Evolutionary conservation across 2,329 filamentous ascomycete genomes (phyloP).

Genomic region (Aspergillus sp.): DNA sequence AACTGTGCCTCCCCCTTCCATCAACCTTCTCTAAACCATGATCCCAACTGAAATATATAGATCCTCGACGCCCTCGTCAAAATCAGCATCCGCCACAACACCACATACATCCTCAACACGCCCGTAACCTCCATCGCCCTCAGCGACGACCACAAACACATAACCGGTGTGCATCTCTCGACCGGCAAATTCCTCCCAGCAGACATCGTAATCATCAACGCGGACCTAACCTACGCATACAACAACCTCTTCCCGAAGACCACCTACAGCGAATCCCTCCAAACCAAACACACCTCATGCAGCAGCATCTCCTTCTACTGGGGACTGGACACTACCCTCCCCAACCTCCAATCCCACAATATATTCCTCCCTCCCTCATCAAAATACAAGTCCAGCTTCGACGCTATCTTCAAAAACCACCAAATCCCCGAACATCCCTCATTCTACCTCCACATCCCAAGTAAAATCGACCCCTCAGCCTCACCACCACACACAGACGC

Average conservation of each 20-base stretch:
- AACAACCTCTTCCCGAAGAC: conserved; percentile 63
- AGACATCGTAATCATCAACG: conserved; percentile 70
- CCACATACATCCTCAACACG: conserved; percentile 62
- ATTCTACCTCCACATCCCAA: conserved; percentile 78
- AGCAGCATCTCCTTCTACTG: conserved; percentile 76
- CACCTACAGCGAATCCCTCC: conserved; percentile 19
- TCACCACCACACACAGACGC: conserved; percentile 66
- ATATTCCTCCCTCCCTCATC: conserved; percentile 68
- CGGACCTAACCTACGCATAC: conserved; percentile 74
- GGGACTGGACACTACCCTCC: conserved; percentile 49
- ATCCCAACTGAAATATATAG: conserved; percentile 16
- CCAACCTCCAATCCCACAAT: conserved; percentile 69
- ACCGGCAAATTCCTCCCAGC: conserved; percentile 55
- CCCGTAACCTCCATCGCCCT: conserved; percentile 60
- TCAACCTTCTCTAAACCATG: too few species aligned
- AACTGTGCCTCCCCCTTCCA: conserved; percentile 13
- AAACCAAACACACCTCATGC: conserved; percentile 56
- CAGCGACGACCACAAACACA: conserved; percentile 39
- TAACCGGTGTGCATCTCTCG: neutral
- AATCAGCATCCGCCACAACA: conserved; percentile 64
- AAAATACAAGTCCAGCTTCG: conserved; percentile 71
- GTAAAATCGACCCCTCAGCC: conserved; percentile 66
- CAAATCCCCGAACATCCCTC: conserved; percentile 67
- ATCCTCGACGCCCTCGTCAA: conserved; percentile 64
- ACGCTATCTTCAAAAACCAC: conserved; percentile 72